Conservation (phyloP, 2,329 filamentous ascomycete genomes). For the Exophiala spinifera region DNA sequence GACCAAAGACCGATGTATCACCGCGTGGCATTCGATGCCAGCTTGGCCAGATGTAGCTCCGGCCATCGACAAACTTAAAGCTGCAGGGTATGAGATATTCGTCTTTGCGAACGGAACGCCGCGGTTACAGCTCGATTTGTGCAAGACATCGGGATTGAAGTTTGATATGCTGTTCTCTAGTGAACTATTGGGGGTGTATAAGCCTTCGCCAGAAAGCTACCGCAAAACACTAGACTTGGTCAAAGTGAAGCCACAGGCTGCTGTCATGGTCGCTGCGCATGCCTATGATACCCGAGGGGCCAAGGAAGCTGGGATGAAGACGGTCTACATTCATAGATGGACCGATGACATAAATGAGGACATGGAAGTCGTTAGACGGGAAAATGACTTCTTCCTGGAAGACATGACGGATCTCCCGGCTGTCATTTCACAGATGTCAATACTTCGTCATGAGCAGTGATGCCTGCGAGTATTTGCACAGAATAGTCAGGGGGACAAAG, state of each 20-base stretch:
- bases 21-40: slow-evolving; percentile 49
- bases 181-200: slow-evolving; percentile 32
- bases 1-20: slow-evolving; percentile 28
- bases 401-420: neutral
- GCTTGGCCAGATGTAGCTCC: slow-evolving; percentile 52
- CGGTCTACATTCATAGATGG: slow-evolving; percentile 52
- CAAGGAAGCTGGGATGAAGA: slow-evolving; percentile 49
- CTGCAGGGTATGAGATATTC: slow-evolving; percentile 43
- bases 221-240: slow-evolving; percentile 46
- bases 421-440: neutral
- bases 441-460: too few relatives aligned
- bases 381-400: slow-evolving; percentile 42
- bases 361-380: slow-evolving; percentile 39
- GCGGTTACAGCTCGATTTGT: neutral
- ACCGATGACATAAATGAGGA: slow-evolving; percentile 54
- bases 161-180: slow-evolving; percentile 1
- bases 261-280: slow-evolving; percentile 54
- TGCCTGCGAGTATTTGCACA: too few relatives aligned
- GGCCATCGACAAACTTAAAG: slow-evolving; percentile 42
- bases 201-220: slow-evolving; percentile 51
- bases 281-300: slow-evolving; percentile 54
- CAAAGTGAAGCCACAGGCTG: slow-evolving; percentile 45
- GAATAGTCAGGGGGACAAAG: too few relatives aligned
- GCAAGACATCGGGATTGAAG: neutral
- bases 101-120: slow-evolving; percentile 55